phyloP scores from a whole-genome alignment of 495 filamentous ascomycete species.

The Penicillium roqueforti region DNA sequence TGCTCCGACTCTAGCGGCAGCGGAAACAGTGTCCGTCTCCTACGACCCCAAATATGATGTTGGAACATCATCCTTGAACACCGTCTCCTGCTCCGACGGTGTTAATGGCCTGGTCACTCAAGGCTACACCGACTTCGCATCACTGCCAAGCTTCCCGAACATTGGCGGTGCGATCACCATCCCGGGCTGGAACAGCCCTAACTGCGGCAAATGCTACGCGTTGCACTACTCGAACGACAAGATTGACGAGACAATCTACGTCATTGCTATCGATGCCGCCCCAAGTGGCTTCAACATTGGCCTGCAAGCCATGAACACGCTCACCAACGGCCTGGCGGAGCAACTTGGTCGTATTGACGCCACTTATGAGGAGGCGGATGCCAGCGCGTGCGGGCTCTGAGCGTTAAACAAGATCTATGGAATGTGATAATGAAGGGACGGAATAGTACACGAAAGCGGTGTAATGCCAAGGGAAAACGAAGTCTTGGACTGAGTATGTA shows the following conservation, averaged over 20 bases:
- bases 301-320: constrained; percentile 57
- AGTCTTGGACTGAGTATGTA: background rate
- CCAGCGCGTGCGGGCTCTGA: constrained; percentile 38
- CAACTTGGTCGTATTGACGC: constrained; percentile 55
- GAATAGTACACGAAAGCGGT: background rate
- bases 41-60: constrained; percentile 38
- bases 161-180: constrained; percentile 63
- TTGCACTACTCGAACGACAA: constrained; percentile 47
- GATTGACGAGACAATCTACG: constrained; percentile 52
- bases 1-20: constrained; percentile 8
- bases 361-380: constrained; percentile 39
- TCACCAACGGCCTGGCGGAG: constrained; percentile 56
- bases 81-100: constrained; percentile 55
- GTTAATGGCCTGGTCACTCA: constrained; percentile 60
- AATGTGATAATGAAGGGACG: background rate
- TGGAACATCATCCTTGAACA: constrained; percentile 48
- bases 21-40: constrained; percentile 28
- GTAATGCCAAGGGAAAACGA: background rate
- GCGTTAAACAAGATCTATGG: background rate
- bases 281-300: constrained; percentile 60
- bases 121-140: constrained; percentile 62
- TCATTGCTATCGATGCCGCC: constrained; percentile 65
- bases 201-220: constrained; percentile 68
- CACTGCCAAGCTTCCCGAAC: constrained; percentile 51
- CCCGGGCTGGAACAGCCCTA: constrained; percentile 51